phyloP scores from a whole-genome alignment of 1,284 basidiomycete genomes.

The Malassezia brasiliensis region DNA sequence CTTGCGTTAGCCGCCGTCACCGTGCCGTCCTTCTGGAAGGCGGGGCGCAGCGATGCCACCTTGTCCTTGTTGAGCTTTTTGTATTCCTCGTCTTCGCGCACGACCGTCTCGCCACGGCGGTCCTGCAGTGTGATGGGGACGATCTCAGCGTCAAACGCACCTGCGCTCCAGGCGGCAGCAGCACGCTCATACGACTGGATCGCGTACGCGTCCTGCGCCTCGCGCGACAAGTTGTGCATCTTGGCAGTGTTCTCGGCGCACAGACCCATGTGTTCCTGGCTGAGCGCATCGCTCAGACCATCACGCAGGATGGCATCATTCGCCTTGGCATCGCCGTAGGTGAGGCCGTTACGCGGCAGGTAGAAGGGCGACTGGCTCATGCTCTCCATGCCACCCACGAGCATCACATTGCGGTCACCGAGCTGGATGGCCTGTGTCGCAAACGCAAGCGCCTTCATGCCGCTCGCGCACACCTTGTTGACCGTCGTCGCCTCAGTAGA shows the following conservation, averaged over 20 bases:
- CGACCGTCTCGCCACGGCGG: slow-evolving; percentile 74
- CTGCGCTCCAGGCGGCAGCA: slow-evolving; percentile 75
- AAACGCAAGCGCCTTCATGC: slow-evolving; percentile 51
- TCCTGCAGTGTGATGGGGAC: slow-evolving; percentile 65
- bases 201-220: slow-evolving; percentile 58
- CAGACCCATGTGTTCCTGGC: slow-evolving; percentile 34
- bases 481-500: slow-evolving; percentile 93
- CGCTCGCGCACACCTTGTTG: slow-evolving; percentile 60
- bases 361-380: slow-evolving; percentile 58
- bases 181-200: slow-evolving; percentile 90
- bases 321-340: slow-evolving; percentile 78
- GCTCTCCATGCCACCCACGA: slow-evolving; percentile 52
- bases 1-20: slow-evolving; percentile 52
- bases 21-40: slow-evolving; percentile 51
- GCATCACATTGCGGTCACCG: slow-evolving; percentile 49
- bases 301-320: slow-evolving; percentile 82
- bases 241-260: slow-evolving; percentile 50
- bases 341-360: slow-evolving; percentile 66
- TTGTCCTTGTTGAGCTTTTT: slow-evolving; percentile 53
- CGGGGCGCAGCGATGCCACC: slow-evolving; percentile 48
- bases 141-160: slow-evolving; percentile 77
- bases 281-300: slow-evolving; percentile 57
- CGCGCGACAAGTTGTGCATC: slow-evolving; percentile 48
- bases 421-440: slow-evolving; percentile 51
- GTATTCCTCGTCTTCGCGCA: slow-evolving; percentile 95